These are phyloP conservation scores for Colletotrichum cuscutae DNA, from an alignment of 2,329 filamentous ascomycete genomes.

Conservation along the genomic window DNA sequence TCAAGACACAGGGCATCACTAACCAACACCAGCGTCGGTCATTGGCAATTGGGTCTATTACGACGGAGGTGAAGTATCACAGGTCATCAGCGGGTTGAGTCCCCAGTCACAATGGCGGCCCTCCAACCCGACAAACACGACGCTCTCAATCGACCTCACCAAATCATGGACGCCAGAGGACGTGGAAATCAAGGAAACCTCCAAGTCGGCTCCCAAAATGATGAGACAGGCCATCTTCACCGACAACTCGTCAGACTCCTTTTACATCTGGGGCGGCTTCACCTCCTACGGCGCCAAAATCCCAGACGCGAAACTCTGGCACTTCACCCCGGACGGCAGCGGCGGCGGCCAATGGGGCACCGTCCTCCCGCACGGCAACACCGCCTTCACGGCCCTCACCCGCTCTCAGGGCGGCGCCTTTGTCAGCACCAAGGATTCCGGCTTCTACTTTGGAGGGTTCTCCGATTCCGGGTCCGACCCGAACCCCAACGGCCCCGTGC, in stretches of 20 bases:
- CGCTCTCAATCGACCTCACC: constrained; percentile 35
- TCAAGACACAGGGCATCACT: not conserved
- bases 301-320: constrained; percentile 26
- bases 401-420: constrained; percentile 23
- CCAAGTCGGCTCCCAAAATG: constrained; percentile 29
- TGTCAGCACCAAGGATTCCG: constrained; percentile 28
- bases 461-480: constrained; percentile 8
- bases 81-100: not conserved
- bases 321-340: constrained; percentile 26
- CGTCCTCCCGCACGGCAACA: constrained; percentile 20
- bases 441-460: constrained; percentile 34
- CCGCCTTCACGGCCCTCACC: constrained; percentile 15
- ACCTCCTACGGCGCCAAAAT: constrained; percentile 2
- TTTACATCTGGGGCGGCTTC: constrained; percentile 37
- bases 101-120: not conserved
- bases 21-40: constrained; percentile 15
- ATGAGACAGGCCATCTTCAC: constrained; percentile 27
- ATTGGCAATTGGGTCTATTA: constrained; percentile 28
- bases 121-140: constrained; percentile 29
- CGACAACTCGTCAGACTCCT: constrained; percentile 5
- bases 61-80: constrained; percentile 30
- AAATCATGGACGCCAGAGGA: constrained; percentile 29
- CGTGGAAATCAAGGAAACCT: constrained; percentile 20
- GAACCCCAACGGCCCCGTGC: constrained; percentile 14
- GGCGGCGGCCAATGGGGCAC: constrained; percentile 35